Evolutionary conservation across 129 eudicot species (phyloP).

Genomic region (Arctium minus): DNA sequence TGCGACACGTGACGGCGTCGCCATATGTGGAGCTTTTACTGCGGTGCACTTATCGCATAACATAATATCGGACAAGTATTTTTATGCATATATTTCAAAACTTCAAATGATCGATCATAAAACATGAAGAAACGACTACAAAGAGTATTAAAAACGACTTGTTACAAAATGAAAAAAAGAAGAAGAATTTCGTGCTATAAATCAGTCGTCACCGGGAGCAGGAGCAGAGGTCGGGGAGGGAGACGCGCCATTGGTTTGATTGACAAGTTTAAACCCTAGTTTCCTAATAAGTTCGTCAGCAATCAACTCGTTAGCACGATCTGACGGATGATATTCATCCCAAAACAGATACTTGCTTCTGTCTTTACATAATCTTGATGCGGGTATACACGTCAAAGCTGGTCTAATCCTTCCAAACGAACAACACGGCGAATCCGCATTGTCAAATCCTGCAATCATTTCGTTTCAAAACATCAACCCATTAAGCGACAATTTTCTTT

Average conservation of each 20-base stretch:
- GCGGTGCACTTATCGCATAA: neutral
- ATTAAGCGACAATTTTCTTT: neutral
- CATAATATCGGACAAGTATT: neutral
- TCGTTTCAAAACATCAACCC: neutral
- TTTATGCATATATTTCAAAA: constrained; percentile 11
- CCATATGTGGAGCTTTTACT: neutral
- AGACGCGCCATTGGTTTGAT: constrained; percentile 28
- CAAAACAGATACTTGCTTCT: constrained; percentile 92
- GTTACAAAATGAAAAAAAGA: neutral
- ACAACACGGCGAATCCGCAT: constrained; percentile 95
- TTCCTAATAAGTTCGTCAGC: constrained; percentile 72
- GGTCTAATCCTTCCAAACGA: constrained; percentile 89
- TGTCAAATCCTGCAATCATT: constrained; percentile 56
- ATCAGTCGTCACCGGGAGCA: constrained; percentile 34
- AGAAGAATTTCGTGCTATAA: neutral
- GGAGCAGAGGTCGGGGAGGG: constrained; percentile 45
- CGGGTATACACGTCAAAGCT: constrained; percentile 86
- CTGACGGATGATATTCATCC: constrained; percentile 98
- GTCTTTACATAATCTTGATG: constrained; percentile 75
- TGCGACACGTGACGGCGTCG: neutral
- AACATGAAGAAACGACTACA: constrained; percentile 1
- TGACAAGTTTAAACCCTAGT: constrained; percentile 42
- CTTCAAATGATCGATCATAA: constrained; percentile 11
- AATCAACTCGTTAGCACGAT: constrained; percentile 70
- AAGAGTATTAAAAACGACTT: neutral